A percentile compares a stretch with the other conserved stretches of the same genome.
phyloP scores from a whole-genome alignment of 805 yeast species.

The Novakomyces olei region DNA sequence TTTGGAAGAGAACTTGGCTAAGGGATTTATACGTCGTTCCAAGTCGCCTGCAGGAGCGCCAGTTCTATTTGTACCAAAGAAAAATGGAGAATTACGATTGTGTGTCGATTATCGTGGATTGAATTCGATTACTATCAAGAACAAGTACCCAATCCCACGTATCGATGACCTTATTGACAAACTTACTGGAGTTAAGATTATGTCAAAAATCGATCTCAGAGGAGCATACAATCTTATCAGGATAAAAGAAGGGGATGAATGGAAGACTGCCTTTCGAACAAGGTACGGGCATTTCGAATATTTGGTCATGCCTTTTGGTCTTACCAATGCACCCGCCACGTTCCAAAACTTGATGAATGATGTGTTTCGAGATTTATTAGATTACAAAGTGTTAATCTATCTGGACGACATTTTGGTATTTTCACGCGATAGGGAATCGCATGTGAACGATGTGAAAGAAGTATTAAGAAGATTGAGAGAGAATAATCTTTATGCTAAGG shows the following conservation, averaged over 20 bases:
- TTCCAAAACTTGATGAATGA: slow-evolving; percentile 9
- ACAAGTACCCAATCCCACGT: slow-evolving; percentile 10
- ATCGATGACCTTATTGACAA: slow-evolving; percentile 5
- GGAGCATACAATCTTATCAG: slow-evolving; percentile 6
- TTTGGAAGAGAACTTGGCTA: neutral
- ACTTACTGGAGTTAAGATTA: slow-evolving; percentile 5
- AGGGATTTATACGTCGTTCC: slow-evolving; percentile 1
- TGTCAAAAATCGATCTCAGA: slow-evolving; percentile 10
- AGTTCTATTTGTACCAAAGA: slow-evolving; percentile 9
- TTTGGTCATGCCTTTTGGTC: slow-evolving; percentile 14
- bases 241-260: slow-evolving; percentile 15
- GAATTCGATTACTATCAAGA: slow-evolving; percentile 9
- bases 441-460: neutral
- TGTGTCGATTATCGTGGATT: slow-evolving; percentile 10
- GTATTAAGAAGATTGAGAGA: slow-evolving; percentile 2
- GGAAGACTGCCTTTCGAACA: slow-evolving; percentile 12
- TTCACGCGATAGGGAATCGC: slow-evolving; percentile 1
- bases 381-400: slow-evolving; percentile 7
- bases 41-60: slow-evolving; percentile 5
- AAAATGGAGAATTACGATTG: slow-evolving; percentile 9
- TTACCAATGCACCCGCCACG: slow-evolving; percentile 12
- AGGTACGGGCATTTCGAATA: slow-evolving; percentile 10
- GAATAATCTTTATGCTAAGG: slow-evolving; percentile 5
- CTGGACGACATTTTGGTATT: slow-evolving; percentile 10
- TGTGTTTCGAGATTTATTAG: slow-evolving; percentile 5